Conservation (phyloP, 2,329 filamentous ascomycete species). For the Didymella lethalis region DNA sequence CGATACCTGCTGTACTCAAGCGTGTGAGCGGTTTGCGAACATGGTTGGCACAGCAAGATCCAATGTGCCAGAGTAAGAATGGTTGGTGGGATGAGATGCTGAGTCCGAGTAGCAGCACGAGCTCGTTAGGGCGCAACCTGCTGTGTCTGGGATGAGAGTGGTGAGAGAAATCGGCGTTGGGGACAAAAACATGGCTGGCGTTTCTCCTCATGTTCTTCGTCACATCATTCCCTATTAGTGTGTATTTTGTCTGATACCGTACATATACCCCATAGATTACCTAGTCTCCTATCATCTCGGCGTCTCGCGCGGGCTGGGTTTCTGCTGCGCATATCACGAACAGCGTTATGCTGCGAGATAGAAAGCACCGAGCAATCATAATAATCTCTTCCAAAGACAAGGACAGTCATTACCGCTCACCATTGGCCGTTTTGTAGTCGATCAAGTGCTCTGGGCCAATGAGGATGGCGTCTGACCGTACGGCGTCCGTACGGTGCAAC, state of each 20-base stretch:
- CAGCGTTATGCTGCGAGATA: not conserved
- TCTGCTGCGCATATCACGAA: not conserved
- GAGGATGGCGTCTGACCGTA: not conserved
- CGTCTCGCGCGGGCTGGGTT: not conserved
- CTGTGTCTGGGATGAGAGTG: constrained; percentile 23
- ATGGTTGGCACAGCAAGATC: constrained; percentile 45
- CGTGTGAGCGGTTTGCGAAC: constrained; percentile 41
- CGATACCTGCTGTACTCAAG: constrained; percentile 40
- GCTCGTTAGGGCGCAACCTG: constrained; percentile 22
- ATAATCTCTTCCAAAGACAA: not conserved
- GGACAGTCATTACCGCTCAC: not conserved
- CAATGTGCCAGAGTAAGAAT: constrained; percentile 27
- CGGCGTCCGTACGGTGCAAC: too few species aligned
- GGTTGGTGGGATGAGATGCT: constrained; percentile 50
- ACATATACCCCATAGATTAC: constrained; percentile 9
- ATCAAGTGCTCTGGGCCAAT: not conserved
- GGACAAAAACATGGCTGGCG: not conserved
- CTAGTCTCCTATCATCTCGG: not conserved
- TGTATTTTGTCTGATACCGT: not conserved
- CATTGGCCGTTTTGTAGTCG: not conserved
- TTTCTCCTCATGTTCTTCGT: not conserved
- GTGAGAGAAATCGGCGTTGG: not conserved
- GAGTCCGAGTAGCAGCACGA: constrained; percentile 38
- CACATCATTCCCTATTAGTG: not conserved
- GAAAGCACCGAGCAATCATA: not conserved